phyloP scores from a whole-genome alignment of 345 rosid genomes.

The Corymbia maculata region DNA sequence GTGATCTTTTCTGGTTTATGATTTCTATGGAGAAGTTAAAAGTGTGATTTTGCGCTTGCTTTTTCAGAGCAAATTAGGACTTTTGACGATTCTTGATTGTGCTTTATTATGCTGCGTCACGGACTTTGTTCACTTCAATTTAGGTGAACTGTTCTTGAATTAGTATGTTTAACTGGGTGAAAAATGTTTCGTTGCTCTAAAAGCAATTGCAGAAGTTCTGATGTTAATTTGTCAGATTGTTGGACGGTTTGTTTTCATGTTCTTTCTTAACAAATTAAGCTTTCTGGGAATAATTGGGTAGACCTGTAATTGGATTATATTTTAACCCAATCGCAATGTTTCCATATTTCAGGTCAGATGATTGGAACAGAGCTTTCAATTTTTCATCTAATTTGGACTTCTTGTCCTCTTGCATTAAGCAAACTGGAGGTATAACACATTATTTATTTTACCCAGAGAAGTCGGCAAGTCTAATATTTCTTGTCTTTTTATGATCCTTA shows the following conservation, averaged over 20 bases:
- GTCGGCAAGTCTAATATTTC: background rate
- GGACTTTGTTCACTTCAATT: background rate
- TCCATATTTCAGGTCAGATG: constrained; percentile 60
- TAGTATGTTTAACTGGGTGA: background rate
- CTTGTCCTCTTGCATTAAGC: constrained; percentile 48
- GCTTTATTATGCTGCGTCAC: background rate
- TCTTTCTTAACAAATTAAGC: background rate
- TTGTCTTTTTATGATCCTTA: background rate
- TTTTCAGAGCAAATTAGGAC: background rate
- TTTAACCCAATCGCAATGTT: background rate
- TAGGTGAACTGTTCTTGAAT: background rate
- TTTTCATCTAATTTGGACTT: constrained; percentile 69
- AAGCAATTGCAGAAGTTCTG: background rate
- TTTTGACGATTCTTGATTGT: background rate
- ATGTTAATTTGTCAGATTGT: background rate
- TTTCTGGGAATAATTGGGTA: background rate
- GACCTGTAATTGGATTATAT: background rate
- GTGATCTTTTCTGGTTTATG: background rate
- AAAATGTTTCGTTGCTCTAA: background rate
- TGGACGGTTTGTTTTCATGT: background rate
- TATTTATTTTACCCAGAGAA: background rate
- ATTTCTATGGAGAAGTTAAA: background rate
- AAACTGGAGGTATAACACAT: constrained; percentile 40
- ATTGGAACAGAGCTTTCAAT: constrained; percentile 79
- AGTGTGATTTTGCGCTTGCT: background rate